Base-by-base conservation (phyloP, 768 basidiomycete species). In the Termitomyces sp. region DNA sequence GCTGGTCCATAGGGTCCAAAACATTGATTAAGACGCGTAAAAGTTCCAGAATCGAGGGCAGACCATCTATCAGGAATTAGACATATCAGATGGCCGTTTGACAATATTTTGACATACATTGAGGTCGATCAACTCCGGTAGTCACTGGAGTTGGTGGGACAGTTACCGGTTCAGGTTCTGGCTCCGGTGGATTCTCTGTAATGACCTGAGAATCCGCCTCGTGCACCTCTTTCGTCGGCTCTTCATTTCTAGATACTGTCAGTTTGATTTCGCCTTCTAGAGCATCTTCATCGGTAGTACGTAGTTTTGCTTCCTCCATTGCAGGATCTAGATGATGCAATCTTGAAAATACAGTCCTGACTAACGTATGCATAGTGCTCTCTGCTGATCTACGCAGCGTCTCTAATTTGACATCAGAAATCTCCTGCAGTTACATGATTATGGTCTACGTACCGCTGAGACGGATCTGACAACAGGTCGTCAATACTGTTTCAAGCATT, bases 401-500 rank as follows among this genome's bases (percentile, higher is more conserved):
- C 74, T 95, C 94, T 97, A 7, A 34, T 32, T 26, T 16, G 60
- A 27, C 14, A 54, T 52, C 46, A 55, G 65, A 44, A 68, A 60
- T 30, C 22, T 51, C 8, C n/a, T 39, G 45, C 32, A 24, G 24
- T 45, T 32, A 34, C n/a, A 51, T 27, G 37, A 50, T 52, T 60
- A 43, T 22, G 48, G n/a, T 22, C 8, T 26, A 78, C 90, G 61
- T 64, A 96, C 95, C 95, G 66, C 91, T 92, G n/a, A 98, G 78
- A 55, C 97, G 81, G 84, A 97, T 95, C 70, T 98, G 91, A 71
- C 96, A 98, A 63, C 95, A 94, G 50, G 96, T 98, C 12, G 95
- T 96, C 64, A 99, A 73, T 5, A 98, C 96, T 1, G 95, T 96
- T 72, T 99, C 97, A 64, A 99, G 77, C 89, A 99, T 95, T 74